Evolutionary conservation across 2,329 filamentous ascomycete species (phyloP), one percentile per base, ranked within the genome.

Genomic region (Exophiala oligosperma): DNA sequence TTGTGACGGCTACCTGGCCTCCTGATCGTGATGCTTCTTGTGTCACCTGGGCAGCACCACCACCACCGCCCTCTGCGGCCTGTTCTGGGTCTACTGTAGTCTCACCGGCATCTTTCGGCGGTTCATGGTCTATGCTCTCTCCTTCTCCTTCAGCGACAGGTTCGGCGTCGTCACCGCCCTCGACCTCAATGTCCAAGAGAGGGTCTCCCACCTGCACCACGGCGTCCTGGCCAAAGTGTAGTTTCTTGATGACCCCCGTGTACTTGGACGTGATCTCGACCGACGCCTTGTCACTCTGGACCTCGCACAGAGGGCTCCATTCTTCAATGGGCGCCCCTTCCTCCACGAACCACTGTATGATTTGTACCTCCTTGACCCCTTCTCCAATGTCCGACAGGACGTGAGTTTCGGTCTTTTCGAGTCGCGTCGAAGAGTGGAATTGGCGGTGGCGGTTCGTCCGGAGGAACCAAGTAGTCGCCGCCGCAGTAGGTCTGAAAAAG

Each of bases 291-390:
- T 99, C 94, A 69, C 92, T 97, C 74, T 97, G 94, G 46, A 99
- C 95, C 77, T 99, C 94, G 77, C 94, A 99, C 48, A 99, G 83
- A 60, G 93, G 94, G 67, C 95, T 94, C 83, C 96, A 99, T 78
- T 99, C 93, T 78, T 99, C 92, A 68, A 99, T 92, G 57, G 90
- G 87, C 37, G 94, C 94, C 58, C 92, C 93, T 50, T 95, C 92
- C 76, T 97, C 89, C 65, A 99, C 93, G 73, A 97, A 99, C 94
- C 94, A 99, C 79, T 99, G 94, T 69, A 97, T 97, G 70, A 99
- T 91, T 76, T 99, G 94, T 71, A 94, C 96, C 77, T 99, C 94
- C 72, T 94, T 92, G 70, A 97, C 99, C 55, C 94, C 94, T 94
- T 67, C 43, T 51, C 67, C 52, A n/a, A 55, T 66, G 48, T 67